phyloP scores from a whole-genome alignment of 768 basidiomycete species.

The Calocybe cyanea region DNA sequence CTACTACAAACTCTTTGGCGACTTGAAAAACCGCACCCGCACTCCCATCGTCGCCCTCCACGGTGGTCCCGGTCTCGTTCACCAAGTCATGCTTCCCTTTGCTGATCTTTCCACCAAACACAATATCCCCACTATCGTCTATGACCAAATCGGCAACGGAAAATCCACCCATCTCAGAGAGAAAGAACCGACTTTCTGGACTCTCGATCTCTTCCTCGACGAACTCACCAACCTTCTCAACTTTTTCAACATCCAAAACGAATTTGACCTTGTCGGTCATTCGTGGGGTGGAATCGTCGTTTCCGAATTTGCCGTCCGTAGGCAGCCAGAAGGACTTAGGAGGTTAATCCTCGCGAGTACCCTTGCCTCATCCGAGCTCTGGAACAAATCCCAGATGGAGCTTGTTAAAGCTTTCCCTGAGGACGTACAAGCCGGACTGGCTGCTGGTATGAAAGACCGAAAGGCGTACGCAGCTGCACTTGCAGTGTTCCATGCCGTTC shows the following conservation, averaged over 20 bases:
- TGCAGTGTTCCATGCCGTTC: conserved; percentile 20
- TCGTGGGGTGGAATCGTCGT: conserved; percentile 59
- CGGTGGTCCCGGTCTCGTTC: conserved; percentile 43
- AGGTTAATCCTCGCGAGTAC: conserved; percentile 28
- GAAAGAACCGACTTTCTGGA: conserved; percentile 14
- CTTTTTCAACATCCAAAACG: conserved; percentile 33
- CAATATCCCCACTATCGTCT: conserved; percentile 44
- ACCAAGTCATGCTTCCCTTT: conserved; percentile 40
- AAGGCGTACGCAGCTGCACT: conserved; percentile 16
- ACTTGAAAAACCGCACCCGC: conserved; percentile 2
- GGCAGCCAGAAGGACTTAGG: conserved; percentile 34
- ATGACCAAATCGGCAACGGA: conserved; percentile 54
- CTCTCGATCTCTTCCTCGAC: conserved; percentile 42
- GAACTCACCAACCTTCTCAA: conserved; percentile 49
- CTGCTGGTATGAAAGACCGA: conserved; percentile 16
- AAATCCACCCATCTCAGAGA: conserved; percentile 47
- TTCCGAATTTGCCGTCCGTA: conserved; percentile 28
- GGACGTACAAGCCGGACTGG: conserved; percentile 15
- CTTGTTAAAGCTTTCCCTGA: conserved; percentile 17
- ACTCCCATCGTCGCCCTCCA: conserved; percentile 38
- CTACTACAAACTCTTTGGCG: conserved; percentile 14
- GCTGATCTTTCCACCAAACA: conserved; percentile 31
- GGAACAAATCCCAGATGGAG: conserved; percentile 20
- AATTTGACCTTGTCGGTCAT: conserved; percentile 46
- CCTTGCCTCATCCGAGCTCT: conserved; percentile 24